Evolutionary conservation across 1,139 yeast species (phyloP), one percentile per base, ranked within the genome.

Genomic region (Wickerhamomyces sp.): DNA sequence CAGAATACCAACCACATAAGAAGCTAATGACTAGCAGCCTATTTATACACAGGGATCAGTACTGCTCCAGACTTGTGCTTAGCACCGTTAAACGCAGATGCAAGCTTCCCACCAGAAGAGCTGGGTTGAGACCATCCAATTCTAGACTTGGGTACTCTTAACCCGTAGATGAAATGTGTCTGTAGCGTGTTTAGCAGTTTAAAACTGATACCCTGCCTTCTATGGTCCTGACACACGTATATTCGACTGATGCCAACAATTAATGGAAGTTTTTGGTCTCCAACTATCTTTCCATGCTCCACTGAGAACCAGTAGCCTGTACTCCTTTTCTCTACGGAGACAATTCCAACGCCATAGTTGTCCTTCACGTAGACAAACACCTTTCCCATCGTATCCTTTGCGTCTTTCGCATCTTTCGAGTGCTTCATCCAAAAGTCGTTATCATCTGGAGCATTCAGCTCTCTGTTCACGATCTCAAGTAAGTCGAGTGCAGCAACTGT

Each of bases 51-150:
- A 1, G 82, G 82, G 8, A 78, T 61, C 31, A 76, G 57, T 1
- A 54, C 43, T 46, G 70, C 72, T 0, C 82, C 81, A 27, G 71
- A 62, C 44, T 68, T 72, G 48, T 77, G 82, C 16, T 38, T 47
- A 0, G 67, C 72, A 0, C 80, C 79, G 51, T 74, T 75, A 52
- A 74, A 78, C 21, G 53, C 55, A 35, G 52, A 55, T 0, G 89
- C 85, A 28, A 83, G 63, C 34, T 65, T 60, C 2, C 76, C 74
- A 0, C 92, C 92, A 28, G 71, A 64, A 30, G 67, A 70, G 47
- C 85, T 78, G 0, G 90, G 90, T 56, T 83, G 92, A 40, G 88
- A 80, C 72, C 86, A 83, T 0, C 78, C 84, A 2, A 82, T 60
- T 40, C 75, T 69, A 5, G 42, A 44, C 40, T 59, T 68, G 2